phyloP scores from a whole-genome alignment of 371 early-diverging fungal genomes.

The Catenaria anguillulae region DNA sequence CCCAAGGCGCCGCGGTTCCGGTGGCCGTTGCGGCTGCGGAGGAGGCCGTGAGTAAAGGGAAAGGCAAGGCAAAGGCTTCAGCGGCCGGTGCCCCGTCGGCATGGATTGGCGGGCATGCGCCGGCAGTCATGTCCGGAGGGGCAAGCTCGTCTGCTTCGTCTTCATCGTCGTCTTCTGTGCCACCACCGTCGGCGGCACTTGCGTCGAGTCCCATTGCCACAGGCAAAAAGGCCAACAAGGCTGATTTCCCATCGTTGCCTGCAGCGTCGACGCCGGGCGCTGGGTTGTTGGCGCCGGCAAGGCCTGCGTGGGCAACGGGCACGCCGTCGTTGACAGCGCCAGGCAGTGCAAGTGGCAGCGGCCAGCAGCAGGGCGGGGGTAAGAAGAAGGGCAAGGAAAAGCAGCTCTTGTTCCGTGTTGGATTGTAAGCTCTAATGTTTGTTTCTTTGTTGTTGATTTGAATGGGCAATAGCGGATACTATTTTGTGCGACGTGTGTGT shows the following conservation, averaged over 20 bases:
- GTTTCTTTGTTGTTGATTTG: no score
- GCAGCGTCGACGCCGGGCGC: slow-evolving; percentile 20
- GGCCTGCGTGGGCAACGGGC: no score
- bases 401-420: slow-evolving; percentile 42
- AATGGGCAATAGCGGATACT: no score
- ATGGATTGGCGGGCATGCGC: slow-evolving; percentile 13
- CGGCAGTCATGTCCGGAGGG: slow-evolving; percentile 15
- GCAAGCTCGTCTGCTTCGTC: slow-evolving; percentile 20
- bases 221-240: slow-evolving; percentile 7
- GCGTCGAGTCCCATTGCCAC: no score
- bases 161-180: slow-evolving; percentile 12
- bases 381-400: slow-evolving; percentile 32
- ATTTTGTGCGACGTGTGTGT: no score
- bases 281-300: slow-evolving; percentile 8
- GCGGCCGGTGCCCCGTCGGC: neutral
- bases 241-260: slow-evolving; percentile 29
- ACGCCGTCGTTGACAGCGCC: slow-evolving; percentile 9
- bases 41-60: slow-evolving; percentile 31
- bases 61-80: slow-evolving; percentile 27
- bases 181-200: slow-evolving; percentile 3
- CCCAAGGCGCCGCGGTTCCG: slow-evolving; percentile 3
- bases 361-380: slow-evolving; percentile 12
- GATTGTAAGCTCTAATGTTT: no score
- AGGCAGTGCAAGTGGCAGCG: slow-evolving; percentile 10
- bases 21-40: slow-evolving; percentile 22